Evolutionary conservation across 1,284 basidiomycete genomes (phyloP).

Genomic region (Apiotrichum sp.): DNA sequence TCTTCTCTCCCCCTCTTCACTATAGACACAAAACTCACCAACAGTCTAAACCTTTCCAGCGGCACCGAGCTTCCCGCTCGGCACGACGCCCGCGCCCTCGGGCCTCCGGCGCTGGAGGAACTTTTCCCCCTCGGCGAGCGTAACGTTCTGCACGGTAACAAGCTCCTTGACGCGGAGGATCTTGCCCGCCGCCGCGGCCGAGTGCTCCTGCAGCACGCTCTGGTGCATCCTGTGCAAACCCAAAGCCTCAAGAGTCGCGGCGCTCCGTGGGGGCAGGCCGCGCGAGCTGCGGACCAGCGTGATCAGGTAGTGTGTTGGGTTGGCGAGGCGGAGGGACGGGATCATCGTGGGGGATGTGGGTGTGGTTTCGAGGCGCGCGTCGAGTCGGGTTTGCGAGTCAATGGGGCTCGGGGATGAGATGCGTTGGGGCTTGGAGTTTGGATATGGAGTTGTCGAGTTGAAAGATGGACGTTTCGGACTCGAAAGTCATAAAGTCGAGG

Average conservation of each 20-base stretch:
- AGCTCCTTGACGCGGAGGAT: constrained; percentile 53
- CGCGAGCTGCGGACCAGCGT: constrained; percentile 51
- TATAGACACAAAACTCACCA: not conserved
- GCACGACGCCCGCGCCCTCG: constrained; percentile 39
- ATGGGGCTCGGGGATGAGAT: too few species aligned
- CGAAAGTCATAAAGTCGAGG: too few species aligned
- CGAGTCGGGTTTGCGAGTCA: too few species aligned
- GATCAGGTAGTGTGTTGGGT: constrained; percentile 48
- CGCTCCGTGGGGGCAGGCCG: constrained; percentile 46
- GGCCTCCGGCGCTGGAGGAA: constrained; percentile 24
- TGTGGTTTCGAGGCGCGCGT: too few species aligned
- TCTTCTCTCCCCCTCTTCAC: too few species aligned
- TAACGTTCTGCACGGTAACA: constrained; percentile 51
- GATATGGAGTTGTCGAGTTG: too few species aligned
- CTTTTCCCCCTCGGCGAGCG: constrained; percentile 26
- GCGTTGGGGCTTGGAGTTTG: too few species aligned
- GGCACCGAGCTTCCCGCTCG: constrained; percentile 18
- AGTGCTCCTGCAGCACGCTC: constrained; percentile 48
- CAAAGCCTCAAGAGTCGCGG: constrained; percentile 47
- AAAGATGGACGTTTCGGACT: too few species aligned
- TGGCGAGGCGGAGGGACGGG: constrained; percentile 8
- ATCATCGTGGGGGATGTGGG: constrained; percentile 6
- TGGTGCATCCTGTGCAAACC: constrained; percentile 49
- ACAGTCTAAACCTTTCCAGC: not conserved
- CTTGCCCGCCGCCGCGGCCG: constrained; percentile 45